Evolutionary conservation across 2,329 filamentous ascomycete species (phyloP).

Genomic region (Cercospora berteroae): DNA sequence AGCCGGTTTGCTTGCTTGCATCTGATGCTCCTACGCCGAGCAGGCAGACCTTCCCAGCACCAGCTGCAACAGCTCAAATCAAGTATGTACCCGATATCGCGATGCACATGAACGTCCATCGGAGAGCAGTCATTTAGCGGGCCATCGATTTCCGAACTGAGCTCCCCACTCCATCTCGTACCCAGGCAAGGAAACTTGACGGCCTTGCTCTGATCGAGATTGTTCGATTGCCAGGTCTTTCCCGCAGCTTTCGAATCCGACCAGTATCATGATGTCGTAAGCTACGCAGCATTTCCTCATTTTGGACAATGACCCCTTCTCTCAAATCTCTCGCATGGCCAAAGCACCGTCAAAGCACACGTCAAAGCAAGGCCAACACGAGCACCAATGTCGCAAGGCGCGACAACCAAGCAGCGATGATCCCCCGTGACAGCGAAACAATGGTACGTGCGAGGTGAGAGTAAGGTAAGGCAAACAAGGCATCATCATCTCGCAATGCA

Average conservation of each 20-base stretch:
- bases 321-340: not conserved
- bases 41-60: not conserved
- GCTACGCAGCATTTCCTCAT: not conserved
- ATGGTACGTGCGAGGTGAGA: not conserved
- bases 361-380: not conserved
- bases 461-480: not conserved
- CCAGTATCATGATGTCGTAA: not conserved
- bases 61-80: conserved; percentile 14
- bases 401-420: not conserved
- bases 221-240: not conserved
- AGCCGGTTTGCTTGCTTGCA: conserved; percentile 7
- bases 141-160: not conserved
- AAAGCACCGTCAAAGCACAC: not conserved
- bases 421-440: not conserved
- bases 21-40: not conserved
- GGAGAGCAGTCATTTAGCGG: not conserved
- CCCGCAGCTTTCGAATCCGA: not conserved
- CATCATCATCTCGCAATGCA: not conserved
- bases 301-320: not conserved
- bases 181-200: not conserved
- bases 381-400: not conserved
- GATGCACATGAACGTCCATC: not conserved
- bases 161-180: not conserved
- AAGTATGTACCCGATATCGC: not conserved
- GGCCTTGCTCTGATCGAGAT: not conserved